These are phyloP conservation scores for Tylopilus subfusipes DNA, from an alignment of 768 basidiomycete species.

Conservation along the genomic window DNA sequence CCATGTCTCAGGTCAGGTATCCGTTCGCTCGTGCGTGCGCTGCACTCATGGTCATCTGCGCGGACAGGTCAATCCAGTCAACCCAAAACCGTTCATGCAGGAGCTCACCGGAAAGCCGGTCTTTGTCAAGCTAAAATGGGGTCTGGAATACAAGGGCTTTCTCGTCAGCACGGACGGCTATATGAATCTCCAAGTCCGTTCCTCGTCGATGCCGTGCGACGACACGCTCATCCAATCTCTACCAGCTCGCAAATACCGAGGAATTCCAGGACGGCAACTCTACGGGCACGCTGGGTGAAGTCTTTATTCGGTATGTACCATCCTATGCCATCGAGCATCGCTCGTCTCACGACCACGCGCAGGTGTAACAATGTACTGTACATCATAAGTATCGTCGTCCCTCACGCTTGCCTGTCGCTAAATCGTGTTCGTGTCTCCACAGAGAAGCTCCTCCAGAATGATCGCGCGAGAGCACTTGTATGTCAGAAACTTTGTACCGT, in stretches of 20 bases:
- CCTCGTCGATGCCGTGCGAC: background rate
- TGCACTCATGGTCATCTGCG: conserved; percentile 4
- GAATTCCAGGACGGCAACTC: conserved; percentile 96
- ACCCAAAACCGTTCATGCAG: conserved; percentile 98
- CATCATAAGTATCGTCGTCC: conserved; percentile 66
- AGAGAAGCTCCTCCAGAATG: conserved; percentile 69
- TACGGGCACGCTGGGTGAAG: conserved; percentile 95
- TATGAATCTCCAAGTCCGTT: conserved; percentile 93
- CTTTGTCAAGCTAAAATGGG: conserved; percentile 96
- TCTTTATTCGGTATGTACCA: conserved; percentile 84
- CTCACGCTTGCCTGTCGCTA: conserved; percentile 7
- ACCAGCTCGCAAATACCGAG: conserved; percentile 95
- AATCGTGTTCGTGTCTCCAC: conserved; percentile 37
- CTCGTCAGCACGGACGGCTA: conserved; percentile 98
- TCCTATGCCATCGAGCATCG: background rate
- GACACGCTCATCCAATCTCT: background rate
- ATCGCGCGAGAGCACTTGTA: conserved; percentile 6
- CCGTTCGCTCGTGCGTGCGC: background rate
- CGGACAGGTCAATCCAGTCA: conserved; percentile 81
- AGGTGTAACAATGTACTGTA: conserved; percentile 97
- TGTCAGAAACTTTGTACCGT: conserved; percentile 17
- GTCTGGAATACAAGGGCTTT: conserved; percentile 98
- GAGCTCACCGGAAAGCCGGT: conserved; percentile 97
- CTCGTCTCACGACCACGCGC: conserved; percentile 10
- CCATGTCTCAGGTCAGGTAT: conserved; percentile 23